phyloP scores from a whole-genome alignment of 768 basidiomycete species.

The Steccherinum ochraceum region DNA sequence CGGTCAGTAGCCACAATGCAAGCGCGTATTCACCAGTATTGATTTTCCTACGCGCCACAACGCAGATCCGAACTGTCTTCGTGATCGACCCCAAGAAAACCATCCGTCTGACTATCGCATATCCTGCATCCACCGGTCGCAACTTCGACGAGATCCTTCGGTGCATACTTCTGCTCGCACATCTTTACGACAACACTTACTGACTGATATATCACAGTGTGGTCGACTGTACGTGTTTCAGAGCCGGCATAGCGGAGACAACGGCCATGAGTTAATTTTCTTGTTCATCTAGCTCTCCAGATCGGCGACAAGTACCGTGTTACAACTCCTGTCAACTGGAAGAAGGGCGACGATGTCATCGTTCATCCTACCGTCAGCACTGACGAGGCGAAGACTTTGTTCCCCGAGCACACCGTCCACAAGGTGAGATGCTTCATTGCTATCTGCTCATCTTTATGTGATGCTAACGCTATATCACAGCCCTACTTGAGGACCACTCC shows the following conservation, averaged over 20 bases:
- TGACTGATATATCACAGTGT: slow-evolving; percentile 36
- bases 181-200: not conserved
- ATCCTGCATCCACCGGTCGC: slow-evolving; percentile 94
- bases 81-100: slow-evolving; percentile 95
- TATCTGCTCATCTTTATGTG: not conserved
- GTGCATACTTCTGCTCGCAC: slow-evolving; percentile 21
- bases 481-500: slow-evolving; percentile 87
- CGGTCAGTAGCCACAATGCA: slow-evolving; percentile 35
- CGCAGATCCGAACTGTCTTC: slow-evolving; percentile 95
- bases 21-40: not conserved
- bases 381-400: slow-evolving; percentile 87
- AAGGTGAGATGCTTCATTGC: slow-evolving; percentile 40
- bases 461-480: slow-evolving; percentile 29
- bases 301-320: slow-evolving; percentile 80
- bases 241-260: too few relatives aligned
- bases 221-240: slow-evolving; percentile 61
- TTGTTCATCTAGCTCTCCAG: slow-evolving; percentile 59
- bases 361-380: slow-evolving; percentile 78
- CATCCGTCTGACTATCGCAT: slow-evolving; percentile 84
- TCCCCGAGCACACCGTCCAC: slow-evolving; percentile 78
- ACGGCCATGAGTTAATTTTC: not conserved
- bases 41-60: not conserved
- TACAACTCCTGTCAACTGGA: slow-evolving; percentile 94
- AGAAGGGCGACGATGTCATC: slow-evolving; percentile 89
- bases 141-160: slow-evolving; percentile 78